Conservation (phyloP, 352 stramenopile genomes). For the Phytophthora kernoviae region DNA sequence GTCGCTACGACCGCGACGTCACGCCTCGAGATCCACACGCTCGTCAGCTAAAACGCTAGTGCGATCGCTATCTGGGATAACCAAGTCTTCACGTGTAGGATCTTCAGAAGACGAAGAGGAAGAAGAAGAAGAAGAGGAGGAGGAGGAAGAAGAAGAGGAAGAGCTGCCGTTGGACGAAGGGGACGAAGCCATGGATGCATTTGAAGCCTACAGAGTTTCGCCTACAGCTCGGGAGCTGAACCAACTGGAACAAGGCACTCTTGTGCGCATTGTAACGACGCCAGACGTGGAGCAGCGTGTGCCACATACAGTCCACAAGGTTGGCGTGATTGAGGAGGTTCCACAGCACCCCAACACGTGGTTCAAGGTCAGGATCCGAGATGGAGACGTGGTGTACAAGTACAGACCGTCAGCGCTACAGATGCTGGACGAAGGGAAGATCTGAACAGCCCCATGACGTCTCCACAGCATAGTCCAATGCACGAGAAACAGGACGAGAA, state of each 20-base stretch:
- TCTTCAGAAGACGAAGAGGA: conserved; percentile 47
- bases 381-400: conserved; percentile 89
- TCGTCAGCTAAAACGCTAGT: conserved; percentile 13
- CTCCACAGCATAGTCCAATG: conserved; percentile 16
- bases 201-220: conserved; percentile 34
- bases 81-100: too few relatives aligned
- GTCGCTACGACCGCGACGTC: too few relatives aligned
- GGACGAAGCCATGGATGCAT: conserved; percentile 40
- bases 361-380: conserved; percentile 84
- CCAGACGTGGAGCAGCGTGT: conserved; percentile 85
- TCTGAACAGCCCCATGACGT: conserved; percentile 17
- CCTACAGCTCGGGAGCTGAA: conserved; percentile 48
- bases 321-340: conserved; percentile 82
- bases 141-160: conserved; percentile 50
- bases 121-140: conserved; percentile 61
- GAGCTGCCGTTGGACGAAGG: conserved; percentile 48
- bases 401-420: conserved; percentile 81
- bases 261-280: conserved; percentile 75
- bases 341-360: conserved; percentile 87
- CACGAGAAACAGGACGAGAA: conserved; percentile 31
- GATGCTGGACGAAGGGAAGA: conserved; percentile 46
- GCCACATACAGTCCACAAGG: conserved; percentile 78
- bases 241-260: conserved; percentile 58
- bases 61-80: too few relatives aligned
- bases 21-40: too few relatives aligned